These are phyloP conservation scores for Colletotrichum magnum DNA, from an alignment of 2,329 filamentous ascomycete genomes.

Conservation along the genomic window DNA sequence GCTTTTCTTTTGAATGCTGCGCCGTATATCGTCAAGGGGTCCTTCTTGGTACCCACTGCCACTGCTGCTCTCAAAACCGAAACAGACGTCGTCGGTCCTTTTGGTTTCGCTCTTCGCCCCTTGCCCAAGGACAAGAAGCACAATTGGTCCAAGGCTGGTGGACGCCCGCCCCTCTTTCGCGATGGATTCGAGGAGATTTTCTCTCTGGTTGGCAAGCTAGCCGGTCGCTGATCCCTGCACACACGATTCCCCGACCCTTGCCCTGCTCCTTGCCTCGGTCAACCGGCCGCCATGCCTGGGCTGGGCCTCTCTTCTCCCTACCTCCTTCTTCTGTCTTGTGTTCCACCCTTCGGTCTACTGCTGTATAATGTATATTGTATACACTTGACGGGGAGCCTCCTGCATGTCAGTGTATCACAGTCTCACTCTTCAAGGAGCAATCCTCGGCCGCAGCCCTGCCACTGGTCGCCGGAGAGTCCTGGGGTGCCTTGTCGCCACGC, in stretches of 20 bases:
- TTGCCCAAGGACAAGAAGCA: not conserved
- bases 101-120: slow-evolving; percentile 8
- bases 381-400: slow-evolving; percentile 18
- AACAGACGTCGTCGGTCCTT: slow-evolving; percentile 4
- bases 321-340: too few species aligned
- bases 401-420: slow-evolving; percentile 37
- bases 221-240: slow-evolving; percentile 26
- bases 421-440: slow-evolving; percentile 13
- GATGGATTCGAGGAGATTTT: slow-evolving; percentile 22
- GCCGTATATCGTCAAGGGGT: slow-evolving; percentile 14
- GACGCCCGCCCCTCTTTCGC: not conserved
- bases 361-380: slow-evolving; percentile 17
- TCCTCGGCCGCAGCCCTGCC: slow-evolving; percentile 22
- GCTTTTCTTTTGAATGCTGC: slow-evolving; percentile 4
- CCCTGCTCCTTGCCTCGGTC: slow-evolving; percentile 8
- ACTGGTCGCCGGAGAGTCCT: slow-evolving; percentile 6
- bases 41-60: not conserved
- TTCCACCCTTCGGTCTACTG: slow-evolving; percentile 16
- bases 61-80: not conserved
- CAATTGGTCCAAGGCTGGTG: not conserved
- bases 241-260: slow-evolving; percentile 24
- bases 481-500: slow-evolving; percentile 12
- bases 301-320: not conserved
- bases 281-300: slow-evolving; percentile 14
- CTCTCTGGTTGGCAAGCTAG: not conserved